Percentiles rank a stretch among this genome's conserved stretches.
Conservation (phyloP, 2,329 filamentous ascomycete species). For the Fusarium duplospermum region DNA sequence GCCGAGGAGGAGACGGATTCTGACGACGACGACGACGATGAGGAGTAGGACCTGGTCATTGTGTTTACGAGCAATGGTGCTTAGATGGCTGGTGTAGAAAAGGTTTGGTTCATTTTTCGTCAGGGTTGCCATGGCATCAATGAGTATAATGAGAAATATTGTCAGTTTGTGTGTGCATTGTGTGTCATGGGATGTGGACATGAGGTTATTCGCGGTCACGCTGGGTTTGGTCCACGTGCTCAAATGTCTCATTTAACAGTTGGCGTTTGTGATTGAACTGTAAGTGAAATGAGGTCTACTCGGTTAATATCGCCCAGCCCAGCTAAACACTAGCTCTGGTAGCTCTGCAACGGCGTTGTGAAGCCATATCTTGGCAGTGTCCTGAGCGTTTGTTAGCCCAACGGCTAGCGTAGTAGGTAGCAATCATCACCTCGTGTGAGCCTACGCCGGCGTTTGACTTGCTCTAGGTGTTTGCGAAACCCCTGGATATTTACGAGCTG, state of each 20-base stretch:
- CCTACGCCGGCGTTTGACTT: background rate
- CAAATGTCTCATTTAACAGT: background rate
- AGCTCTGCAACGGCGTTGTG: background rate
- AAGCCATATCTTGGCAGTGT: background rate
- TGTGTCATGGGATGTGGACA: background rate
- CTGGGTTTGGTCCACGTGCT: background rate
- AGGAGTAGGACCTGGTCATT: conserved; percentile 39
- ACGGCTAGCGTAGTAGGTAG: background rate
- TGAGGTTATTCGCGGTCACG: background rate
- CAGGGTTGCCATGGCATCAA: conserved; percentile 46
- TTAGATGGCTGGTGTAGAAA: conserved; percentile 47
- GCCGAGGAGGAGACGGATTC: conserved; percentile 34
- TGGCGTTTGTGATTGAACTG: background rate
- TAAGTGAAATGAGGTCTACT: background rate
- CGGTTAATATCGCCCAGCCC: background rate
- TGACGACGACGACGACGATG: conserved; percentile 40
- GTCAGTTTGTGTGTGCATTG: conserved; percentile 4
- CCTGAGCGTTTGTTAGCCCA: background rate
- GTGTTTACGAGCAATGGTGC: conserved; percentile 39
- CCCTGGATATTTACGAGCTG: background rate
- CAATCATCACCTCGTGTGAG: background rate
- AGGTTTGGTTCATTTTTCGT: conserved; percentile 45
- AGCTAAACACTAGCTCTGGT: background rate
- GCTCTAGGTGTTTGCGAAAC: background rate
- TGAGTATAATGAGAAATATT: conserved; percentile 46